Percentiles rank a stretch among this genome's conserved stretches.
phyloP scores from a whole-genome alignment of 805 yeast genomes.

The Saturnispora kantuleensis region DNA sequence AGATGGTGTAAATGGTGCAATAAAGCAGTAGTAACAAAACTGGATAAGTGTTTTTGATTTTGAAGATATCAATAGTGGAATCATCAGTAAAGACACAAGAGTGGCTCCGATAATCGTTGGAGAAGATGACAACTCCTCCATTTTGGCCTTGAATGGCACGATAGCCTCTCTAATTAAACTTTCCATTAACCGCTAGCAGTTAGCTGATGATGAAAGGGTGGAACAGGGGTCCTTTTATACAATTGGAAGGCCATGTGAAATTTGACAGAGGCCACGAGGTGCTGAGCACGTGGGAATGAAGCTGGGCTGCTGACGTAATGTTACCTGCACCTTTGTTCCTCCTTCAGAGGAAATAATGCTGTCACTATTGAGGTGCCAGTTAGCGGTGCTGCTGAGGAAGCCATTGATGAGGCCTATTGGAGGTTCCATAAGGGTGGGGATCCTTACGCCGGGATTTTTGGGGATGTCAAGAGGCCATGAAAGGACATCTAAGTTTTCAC shows the following conservation, averaged over 20 bases:
- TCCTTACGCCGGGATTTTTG: no score
- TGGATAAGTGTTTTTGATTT: constrained; percentile 16
- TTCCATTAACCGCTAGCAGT: not conserved
- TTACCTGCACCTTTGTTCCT: no score
- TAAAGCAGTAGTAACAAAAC: constrained; percentile 43
- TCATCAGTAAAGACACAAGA: not conserved
- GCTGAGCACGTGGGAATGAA: constrained; percentile 1
- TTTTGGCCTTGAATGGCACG: not conserved
- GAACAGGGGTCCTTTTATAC: not conserved
- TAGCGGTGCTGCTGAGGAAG: no score
- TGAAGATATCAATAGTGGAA: constrained; percentile 9
- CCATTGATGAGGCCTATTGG: no score
- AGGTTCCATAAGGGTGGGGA: no score
- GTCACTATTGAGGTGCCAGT: no score
- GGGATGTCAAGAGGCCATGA: no score
- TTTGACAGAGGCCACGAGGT: not conserved
- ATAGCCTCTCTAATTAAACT: no score
- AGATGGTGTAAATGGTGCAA: constrained; percentile 43
- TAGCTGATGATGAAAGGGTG: not conserved
- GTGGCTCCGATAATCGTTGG: constrained; percentile 1
- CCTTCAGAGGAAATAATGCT: no score
- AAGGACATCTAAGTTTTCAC: no score
- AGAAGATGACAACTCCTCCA: constrained; percentile 6
- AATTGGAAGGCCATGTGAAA: not conserved
- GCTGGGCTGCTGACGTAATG: no score